Percentiles rank a stretch among this genome's conserved stretches.
These are phyloP conservation scores for Lipomyces yamadae DNA, from an alignment of 805 yeast species.

Conservation along the genomic window DNA sequence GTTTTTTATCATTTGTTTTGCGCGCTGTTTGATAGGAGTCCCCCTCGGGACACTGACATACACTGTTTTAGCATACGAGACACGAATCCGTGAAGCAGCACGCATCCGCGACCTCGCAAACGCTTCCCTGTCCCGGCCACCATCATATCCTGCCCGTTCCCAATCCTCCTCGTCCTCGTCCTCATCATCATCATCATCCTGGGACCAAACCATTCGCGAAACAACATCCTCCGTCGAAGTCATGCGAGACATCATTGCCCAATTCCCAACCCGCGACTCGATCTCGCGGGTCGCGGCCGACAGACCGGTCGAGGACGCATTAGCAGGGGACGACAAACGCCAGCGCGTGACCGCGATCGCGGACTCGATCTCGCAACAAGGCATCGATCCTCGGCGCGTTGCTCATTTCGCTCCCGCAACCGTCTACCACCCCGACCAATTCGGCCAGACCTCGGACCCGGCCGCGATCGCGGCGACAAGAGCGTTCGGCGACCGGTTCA, in stretches of 20 bases:
- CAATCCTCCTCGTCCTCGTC: slow-evolving; percentile 4
- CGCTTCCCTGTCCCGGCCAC: not conserved
- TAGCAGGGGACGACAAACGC: slow-evolving; percentile 35
- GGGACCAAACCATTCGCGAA: not conserved
- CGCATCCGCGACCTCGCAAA: not conserved
- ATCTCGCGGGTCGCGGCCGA: not conserved
- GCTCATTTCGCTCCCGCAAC: not conserved
- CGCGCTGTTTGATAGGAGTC: too few species aligned
- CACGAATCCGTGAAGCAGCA: slow-evolving; percentile 1
- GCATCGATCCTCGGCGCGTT: slow-evolving; percentile 18
- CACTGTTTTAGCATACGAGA: not conserved
- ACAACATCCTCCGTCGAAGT: not conserved
- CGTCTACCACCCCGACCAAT: not conserved
- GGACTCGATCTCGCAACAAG: slow-evolving; percentile 29
- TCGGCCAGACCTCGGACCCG: not conserved
- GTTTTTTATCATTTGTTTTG: too few species aligned
- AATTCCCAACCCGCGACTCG: slow-evolving; percentile 5
- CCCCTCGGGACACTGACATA: too few species aligned
- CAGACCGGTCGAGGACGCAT: slow-evolving; percentile 39
- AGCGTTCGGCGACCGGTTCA: slow-evolving; percentile 22
- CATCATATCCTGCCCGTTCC: not conserved
- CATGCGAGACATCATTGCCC: not conserved
- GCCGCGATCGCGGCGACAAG: slow-evolving; percentile 1
- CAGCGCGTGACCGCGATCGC: slow-evolving; percentile 35
- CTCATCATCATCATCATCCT: not conserved